phyloP scores from a whole-genome alignment of 2,329 filamentous ascomycete genomes.

The Colletotrichum cordylinicola region DNA sequence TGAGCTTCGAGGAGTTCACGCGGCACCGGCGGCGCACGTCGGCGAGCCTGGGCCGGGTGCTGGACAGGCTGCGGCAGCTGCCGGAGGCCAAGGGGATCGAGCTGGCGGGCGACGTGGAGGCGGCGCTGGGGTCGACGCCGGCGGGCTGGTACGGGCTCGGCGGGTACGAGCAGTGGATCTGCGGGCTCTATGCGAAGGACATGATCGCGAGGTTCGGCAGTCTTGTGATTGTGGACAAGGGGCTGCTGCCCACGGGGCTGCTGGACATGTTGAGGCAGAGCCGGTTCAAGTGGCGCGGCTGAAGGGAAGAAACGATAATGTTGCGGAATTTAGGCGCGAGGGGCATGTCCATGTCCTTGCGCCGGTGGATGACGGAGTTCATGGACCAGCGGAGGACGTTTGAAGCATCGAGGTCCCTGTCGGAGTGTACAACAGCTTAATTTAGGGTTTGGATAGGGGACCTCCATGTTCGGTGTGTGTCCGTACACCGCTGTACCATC shows the following conservation, averaged over 20 bases:
- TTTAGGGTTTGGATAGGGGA: background rate
- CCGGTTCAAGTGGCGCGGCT: constrained; percentile 42
- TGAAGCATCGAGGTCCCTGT: background rate
- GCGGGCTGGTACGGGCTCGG: constrained; percentile 10
- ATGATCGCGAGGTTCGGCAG: constrained; percentile 45
- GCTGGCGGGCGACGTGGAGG: constrained; percentile 24
- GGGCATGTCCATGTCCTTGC: background rate
- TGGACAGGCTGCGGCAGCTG: constrained; percentile 31
- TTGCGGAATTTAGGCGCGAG: background rate
- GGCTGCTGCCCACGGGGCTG: constrained; percentile 44
- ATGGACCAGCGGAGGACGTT: background rate
- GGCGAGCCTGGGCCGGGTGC: constrained; percentile 28
- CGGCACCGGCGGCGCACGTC: constrained; percentile 38
- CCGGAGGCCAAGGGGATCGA: constrained; percentile 31
- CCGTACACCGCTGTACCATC: background rate
- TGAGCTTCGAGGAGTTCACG: constrained; percentile 44
- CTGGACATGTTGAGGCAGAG: constrained; percentile 41
- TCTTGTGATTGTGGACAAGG: constrained; percentile 41
- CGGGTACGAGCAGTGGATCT: constrained; percentile 43
- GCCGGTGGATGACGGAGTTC: background rate
- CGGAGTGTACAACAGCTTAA: background rate
- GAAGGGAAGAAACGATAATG: background rate
- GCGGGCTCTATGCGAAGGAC: constrained; percentile 41
- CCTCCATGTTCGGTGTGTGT: background rate
- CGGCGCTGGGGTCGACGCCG: constrained; percentile 23